Conservation (phyloP, 2,329 filamentous ascomycete species). For the Aspergillus versicolor region DNA sequence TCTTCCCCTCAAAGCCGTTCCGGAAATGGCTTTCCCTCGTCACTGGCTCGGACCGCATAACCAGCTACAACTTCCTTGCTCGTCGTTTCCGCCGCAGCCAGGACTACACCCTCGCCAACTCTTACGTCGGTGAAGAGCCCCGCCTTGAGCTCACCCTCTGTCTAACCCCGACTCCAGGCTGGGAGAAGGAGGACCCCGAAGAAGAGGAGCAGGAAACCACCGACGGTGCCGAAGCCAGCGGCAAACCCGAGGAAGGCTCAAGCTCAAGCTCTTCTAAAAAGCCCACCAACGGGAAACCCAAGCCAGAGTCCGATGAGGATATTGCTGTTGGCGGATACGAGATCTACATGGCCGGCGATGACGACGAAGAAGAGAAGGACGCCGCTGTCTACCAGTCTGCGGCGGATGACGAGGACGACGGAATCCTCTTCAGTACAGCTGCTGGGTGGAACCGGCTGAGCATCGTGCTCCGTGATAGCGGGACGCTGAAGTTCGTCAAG, state of each 20-base stretch:
- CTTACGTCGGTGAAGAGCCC: constrained; percentile 68
- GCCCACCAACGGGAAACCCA: neutral
- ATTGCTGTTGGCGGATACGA: constrained; percentile 52
- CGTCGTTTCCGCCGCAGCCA: constrained; percentile 81
- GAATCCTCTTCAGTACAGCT: constrained; percentile 67
- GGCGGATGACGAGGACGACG: constrained; percentile 67
- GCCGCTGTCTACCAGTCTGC: constrained; percentile 69
- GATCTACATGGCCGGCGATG: constrained; percentile 87
- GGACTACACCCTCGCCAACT: constrained; percentile 91
- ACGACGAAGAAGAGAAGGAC: constrained; percentile 45
- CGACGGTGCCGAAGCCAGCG: constrained; percentile 40
- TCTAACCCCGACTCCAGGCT: constrained; percentile 80
- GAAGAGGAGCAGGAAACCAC: constrained; percentile 49
- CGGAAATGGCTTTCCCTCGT: constrained; percentile 84
- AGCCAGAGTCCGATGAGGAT: constrained; percentile 36
- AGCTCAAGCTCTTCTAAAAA: neutral
- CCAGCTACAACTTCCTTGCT: constrained; percentile 74
- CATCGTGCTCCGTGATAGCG: constrained; percentile 83
- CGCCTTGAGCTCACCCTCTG: constrained; percentile 84
- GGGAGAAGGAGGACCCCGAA: constrained; percentile 70
- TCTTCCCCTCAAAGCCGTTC: constrained; percentile 84
- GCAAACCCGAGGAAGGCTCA: constrained; percentile 25
- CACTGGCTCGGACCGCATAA: constrained; percentile 66
- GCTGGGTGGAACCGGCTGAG: constrained; percentile 87
- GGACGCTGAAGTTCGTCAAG: constrained; percentile 90